Evolutionary conservation across 345 rosid species (phyloP), one percentile per base, ranked within the genome.

Genomic region (Eucalyptus pauciflora): DNA sequence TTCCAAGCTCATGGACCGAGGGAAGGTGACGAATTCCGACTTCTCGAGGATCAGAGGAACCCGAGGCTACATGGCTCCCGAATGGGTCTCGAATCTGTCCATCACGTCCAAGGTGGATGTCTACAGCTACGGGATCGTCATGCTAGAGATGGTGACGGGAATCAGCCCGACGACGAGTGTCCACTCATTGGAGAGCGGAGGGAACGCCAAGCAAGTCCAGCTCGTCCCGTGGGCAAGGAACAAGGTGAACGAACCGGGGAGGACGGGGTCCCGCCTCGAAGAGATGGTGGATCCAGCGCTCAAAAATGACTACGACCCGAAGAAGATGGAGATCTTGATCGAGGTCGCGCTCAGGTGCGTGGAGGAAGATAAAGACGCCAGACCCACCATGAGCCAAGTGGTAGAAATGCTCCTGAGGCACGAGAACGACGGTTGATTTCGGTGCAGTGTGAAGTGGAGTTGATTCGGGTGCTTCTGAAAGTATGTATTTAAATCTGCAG

Each of bases 101-200:
- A 87, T 86, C 51, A 87, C 92, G 7, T 86, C 90, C 46, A 90
- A 90, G 49, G 91, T 93, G 25, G 94, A 93, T 37, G 92, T 93
- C 29, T 93, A 93, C n/a, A 93, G 94, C 89, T 92, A 91, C 6
- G 95, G 94, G 43, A 67, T 92, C 2, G 92, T 93, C 16, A 60
- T 92, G 88, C 67, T 93, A 87, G 95, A 92, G 90, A 69, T 94
- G 88, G 87, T 88, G 29, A 94, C 93, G 0, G 94, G 94, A 83
- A 90, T 79, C 85, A 91, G 50, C 62, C 88, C 92, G 1, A 56
- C 89, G n/a, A 49, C 54, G 54, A 80, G 50, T 9, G 60, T 31
- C 10, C 8, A 37, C 5, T 64, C 56, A 20, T 43, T 25, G 48
- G 81, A 88, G 20, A 10, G 50, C 58, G 87, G 79, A 9, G 88